phyloP scores from a whole-genome alignment of 257 asterid genomes.

The Solanum pimpinellifolium region DNA sequence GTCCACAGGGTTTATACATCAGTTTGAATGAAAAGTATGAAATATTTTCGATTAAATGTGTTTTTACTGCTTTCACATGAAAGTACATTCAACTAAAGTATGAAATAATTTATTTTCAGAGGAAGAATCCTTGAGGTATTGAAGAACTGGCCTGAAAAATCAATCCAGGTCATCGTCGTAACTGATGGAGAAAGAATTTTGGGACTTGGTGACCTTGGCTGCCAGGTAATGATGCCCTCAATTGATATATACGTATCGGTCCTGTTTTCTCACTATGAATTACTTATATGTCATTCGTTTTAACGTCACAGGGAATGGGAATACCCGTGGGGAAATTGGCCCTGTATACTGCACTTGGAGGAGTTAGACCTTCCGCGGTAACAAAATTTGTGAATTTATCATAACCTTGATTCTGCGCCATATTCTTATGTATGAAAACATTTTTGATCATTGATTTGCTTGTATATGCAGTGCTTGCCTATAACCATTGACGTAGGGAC shows the following conservation, averaged over 20 bases:
- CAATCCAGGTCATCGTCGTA: conserved; percentile 58
- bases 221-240: conserved; percentile 31
- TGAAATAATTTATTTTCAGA: conserved; percentile 20
- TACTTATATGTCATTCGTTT: not conserved
- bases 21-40: conserved; percentile 58
- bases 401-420: not conserved
- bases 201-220: conserved; percentile 73
- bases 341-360: conserved; percentile 24
- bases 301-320: conserved; percentile 17
- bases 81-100: not conserved
- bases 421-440: not conserved
- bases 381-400: not conserved
- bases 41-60: not conserved
- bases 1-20: conserved; percentile 67
- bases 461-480: conserved; percentile 63
- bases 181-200: conserved; percentile 69
- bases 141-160: conserved; percentile 66
- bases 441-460: not conserved
- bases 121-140: conserved; percentile 60
- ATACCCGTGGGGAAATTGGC: conserved; percentile 22
- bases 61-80: not conserved
- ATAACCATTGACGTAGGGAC: conserved; percentile 94
- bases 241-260: not conserved
- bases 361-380: conserved; percentile 33
- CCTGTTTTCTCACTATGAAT: not conserved